These are phyloP conservation scores for Ambrosia hybrid DNA, from an alignment of 140 eudicot species.

Conservation along the genomic window DNA sequence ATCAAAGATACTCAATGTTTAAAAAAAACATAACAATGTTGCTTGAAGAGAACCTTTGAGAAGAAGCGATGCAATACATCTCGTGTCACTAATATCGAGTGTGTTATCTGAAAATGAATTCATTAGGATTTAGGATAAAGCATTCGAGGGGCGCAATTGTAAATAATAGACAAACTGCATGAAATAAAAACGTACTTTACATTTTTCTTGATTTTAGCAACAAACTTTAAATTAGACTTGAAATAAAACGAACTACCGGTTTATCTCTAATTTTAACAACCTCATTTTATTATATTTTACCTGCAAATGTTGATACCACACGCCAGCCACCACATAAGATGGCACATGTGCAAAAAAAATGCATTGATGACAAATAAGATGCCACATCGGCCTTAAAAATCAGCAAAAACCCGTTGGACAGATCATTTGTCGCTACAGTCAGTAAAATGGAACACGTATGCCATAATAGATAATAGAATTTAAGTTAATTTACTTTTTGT, in stretches of 20 bases:
- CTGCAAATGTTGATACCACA: background rate
- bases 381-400: background rate
- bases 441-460: too few species aligned
- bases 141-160: conserved; percentile 10
- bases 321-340: background rate
- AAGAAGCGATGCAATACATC: conserved; percentile 59
- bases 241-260: background rate
- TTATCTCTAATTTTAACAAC: background rate
- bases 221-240: background rate
- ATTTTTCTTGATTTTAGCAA: background rate
- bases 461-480: background rate
- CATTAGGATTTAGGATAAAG: background rate
- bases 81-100: conserved; percentile 31
- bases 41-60: conserved; percentile 51
- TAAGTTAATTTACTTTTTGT: background rate
- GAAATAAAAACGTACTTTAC: background rate
- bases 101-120: conserved; percentile 34
- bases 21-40: conserved; percentile 11
- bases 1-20: conserved; percentile 17
- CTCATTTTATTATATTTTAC: background rate
- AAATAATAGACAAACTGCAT: conserved; percentile 6
- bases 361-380: background rate
- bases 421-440: too few species aligned
- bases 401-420: background rate
- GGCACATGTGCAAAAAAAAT: background rate